These are phyloP conservation scores for Heterobasidion irregulare DNA, from an alignment of 1,284 basidiomycete genomes.

Conservation along the genomic window DNA sequence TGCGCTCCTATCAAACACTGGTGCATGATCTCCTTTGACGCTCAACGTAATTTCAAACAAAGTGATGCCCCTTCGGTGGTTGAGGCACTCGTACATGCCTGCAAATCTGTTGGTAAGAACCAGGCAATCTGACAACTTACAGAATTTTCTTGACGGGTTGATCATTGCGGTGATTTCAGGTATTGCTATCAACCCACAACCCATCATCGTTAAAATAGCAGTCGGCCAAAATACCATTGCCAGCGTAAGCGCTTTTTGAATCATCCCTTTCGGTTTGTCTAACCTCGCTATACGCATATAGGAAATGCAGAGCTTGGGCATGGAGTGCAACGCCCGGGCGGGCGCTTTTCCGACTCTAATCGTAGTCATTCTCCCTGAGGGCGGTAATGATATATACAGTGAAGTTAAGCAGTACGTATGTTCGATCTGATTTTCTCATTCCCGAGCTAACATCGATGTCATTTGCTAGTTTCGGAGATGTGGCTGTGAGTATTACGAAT, in stretches of 20 bases:
- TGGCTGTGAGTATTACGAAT: slow-evolving; percentile 24
- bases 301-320: slow-evolving; percentile 43
- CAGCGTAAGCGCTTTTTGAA: slow-evolving; percentile 25
- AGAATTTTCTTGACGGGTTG: too few species aligned
- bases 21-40: slow-evolving; percentile 59
- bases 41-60: slow-evolving; percentile 39
- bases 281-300: slow-evolving; percentile 10
- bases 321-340: slow-evolving; percentile 29
- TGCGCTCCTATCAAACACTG: slow-evolving; percentile 38
- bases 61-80: slow-evolving; percentile 40
- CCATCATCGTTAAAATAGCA: slow-evolving; percentile 38
- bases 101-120: slow-evolving; percentile 46
- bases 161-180: slow-evolving; percentile 25
- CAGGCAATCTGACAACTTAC: background rate
- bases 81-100: slow-evolving; percentile 34
- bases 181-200: slow-evolving; percentile 34
- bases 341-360: slow-evolving; percentile 44
- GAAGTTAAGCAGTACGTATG: slow-evolving; percentile 62
- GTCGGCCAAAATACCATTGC: slow-evolving; percentile 46
- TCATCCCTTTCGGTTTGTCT: background rate
- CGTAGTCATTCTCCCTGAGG: slow-evolving; percentile 65
- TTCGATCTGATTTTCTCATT: background rate
- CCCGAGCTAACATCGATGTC: too few species aligned
- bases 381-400: slow-evolving; percentile 64
- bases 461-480: slow-evolving; percentile 54